phyloP scores from a whole-genome alignment of 306 rosid species.

The Aeschynomene evenia region DNA sequence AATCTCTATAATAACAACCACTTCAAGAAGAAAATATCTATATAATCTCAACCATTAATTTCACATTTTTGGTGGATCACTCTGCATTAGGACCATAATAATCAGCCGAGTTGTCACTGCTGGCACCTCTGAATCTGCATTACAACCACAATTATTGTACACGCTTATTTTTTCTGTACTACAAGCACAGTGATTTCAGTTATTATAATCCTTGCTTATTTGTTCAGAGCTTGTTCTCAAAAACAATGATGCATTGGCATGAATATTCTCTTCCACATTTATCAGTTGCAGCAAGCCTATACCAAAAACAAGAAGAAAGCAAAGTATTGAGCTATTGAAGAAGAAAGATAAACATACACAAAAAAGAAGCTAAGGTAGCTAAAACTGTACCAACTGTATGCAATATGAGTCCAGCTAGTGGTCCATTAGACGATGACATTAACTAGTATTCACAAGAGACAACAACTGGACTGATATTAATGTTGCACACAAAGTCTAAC shows the following conservation, averaged over 20 bases:
- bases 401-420: conserved; percentile 11
- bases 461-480: conserved; percentile 14
- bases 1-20: neutral
- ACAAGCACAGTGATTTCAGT: neutral
- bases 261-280: neutral
- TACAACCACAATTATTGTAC: neutral
- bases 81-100: neutral
- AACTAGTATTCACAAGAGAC: neutral
- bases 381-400: conserved; percentile 1
- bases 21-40: neutral
- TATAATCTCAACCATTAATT: neutral
- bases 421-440: neutral
- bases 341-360: neutral
- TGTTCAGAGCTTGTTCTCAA: neutral
- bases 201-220: neutral
- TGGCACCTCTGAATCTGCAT: neutral
- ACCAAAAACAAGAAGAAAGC: neutral
- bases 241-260: neutral
- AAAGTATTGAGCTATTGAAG: neutral
- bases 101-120: neutral
- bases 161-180: neutral
- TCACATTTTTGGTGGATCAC: neutral
- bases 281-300: neutral
- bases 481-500: neutral
- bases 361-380: neutral